Conservation (phyloP, 345 rosid species). For the Camelina laxa region DNA sequence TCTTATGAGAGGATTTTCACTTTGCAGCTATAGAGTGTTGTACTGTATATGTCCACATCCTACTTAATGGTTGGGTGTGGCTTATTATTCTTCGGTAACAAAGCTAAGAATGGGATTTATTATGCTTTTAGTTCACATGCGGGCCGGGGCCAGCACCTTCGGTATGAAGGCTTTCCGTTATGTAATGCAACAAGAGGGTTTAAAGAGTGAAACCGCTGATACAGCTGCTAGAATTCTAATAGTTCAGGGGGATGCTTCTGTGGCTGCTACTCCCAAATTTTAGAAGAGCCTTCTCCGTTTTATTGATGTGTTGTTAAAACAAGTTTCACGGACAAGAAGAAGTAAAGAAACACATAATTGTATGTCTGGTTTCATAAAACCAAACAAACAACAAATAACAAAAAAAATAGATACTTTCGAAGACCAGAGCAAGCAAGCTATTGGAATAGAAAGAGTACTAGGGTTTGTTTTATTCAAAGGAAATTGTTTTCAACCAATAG, state of each 20-base stretch:
- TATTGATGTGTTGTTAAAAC: neutral
- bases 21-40: constrained; percentile 89
- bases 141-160: constrained; percentile 76
- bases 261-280: constrained; percentile 45
- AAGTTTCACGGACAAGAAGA: neutral
- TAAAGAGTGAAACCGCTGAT: constrained; percentile 48
- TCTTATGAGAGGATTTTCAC: constrained; percentile 66
- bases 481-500: neutral
- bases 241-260: constrained; percentile 80
- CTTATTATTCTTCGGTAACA: constrained; percentile 4
- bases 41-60: constrained; percentile 59
- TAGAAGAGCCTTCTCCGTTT: constrained; percentile 5
- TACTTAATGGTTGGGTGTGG: neutral
- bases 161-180: constrained; percentile 69
- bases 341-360: neutral
- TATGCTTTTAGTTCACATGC: constrained; percentile 66
- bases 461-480: neutral
- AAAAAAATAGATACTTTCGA: neutral
- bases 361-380: constrained; percentile 1
- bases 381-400: neutral
- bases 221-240: constrained; percentile 72
- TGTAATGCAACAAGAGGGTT: constrained; percentile 48
- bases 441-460: neutral
- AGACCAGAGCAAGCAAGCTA: neutral
- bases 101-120: constrained; percentile 21